Percentiles rank a stretch among this genome's conserved stretches.
Conservation (phyloP, 495 filamentous ascomycete genomes). For the Aspergillus nidulans region DNA sequence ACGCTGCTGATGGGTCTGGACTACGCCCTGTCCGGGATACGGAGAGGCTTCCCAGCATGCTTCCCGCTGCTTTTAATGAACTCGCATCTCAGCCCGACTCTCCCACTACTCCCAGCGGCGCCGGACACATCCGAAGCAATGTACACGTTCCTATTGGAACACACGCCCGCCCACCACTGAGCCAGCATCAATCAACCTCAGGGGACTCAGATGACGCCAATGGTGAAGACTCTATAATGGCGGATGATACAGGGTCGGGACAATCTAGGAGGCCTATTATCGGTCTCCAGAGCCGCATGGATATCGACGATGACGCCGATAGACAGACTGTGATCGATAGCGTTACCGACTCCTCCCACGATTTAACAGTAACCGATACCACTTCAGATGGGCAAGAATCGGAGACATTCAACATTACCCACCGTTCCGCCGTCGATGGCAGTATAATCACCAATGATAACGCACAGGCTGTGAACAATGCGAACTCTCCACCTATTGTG, state of each 20-base stretch:
- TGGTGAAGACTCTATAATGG: slow-evolving; percentile 66
- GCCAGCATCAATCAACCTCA: slow-evolving; percentile 80
- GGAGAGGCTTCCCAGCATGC: slow-evolving; percentile 82
- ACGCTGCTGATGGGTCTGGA: slow-evolving; percentile 68
- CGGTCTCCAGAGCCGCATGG: slow-evolving; percentile 73
- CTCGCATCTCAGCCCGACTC: slow-evolving; percentile 86
- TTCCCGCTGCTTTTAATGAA: slow-evolving; percentile 65
- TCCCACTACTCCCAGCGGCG: slow-evolving; percentile 83
- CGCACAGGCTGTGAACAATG: slow-evolving; percentile 60
- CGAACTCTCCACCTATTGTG: slow-evolving; percentile 67
- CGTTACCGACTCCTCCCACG: slow-evolving; percentile 62
- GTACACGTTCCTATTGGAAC: slow-evolving; percentile 35
- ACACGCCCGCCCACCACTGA: slow-evolving; percentile 69
- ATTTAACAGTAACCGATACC: slow-evolving; percentile 68
- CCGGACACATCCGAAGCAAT: slow-evolving; percentile 48
- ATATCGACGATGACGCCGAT: slow-evolving; percentile 74
- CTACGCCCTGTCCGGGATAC: slow-evolving; percentile 77
- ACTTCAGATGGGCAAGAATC: slow-evolving; percentile 78
- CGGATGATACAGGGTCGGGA: slow-evolving; percentile 54
- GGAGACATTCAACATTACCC: slow-evolving; percentile 95
- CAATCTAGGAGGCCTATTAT: slow-evolving; percentile 69
- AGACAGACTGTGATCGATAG: slow-evolving; percentile 70
- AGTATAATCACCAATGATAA: slow-evolving; percentile 70
- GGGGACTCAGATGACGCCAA: slow-evolving; percentile 86
- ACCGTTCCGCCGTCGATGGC: slow-evolving; percentile 78